Conservation (phyloP, 768 basidiomycete species). For the Amyloporia xantha region DNA sequence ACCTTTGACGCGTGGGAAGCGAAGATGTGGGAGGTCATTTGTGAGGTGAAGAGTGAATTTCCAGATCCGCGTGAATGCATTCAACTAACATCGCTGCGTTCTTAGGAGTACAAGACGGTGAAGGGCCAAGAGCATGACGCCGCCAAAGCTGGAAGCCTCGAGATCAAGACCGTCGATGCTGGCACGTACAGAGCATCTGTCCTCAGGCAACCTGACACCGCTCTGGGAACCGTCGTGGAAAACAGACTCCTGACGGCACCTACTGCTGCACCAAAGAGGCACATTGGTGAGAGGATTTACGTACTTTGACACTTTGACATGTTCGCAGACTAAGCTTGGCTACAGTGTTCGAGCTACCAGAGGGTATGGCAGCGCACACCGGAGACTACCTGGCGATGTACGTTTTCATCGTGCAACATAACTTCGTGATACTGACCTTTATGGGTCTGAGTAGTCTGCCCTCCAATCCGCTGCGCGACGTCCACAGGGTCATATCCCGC, state of each 20-base stretch:
- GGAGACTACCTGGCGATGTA: conserved; percentile 45
- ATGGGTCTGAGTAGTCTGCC: conserved; percentile 26
- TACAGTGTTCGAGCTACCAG: conserved; percentile 35
- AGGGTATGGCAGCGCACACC: conserved; percentile 30
- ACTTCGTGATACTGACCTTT: not conserved
- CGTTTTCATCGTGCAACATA: conserved; percentile 7
- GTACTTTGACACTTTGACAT: not conserved
- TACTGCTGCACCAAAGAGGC: conserved; percentile 34
- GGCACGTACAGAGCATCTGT: conserved; percentile 28
- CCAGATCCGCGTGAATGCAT: not conserved
- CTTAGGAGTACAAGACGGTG: conserved; percentile 24
- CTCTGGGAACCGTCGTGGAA: conserved; percentile 33
- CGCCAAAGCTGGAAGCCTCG: conserved; percentile 12
- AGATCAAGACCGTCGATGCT: conserved; percentile 26
- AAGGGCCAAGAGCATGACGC: conserved; percentile 2
- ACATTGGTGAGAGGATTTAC: conserved; percentile 31
- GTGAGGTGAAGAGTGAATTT: conserved; percentile 20
- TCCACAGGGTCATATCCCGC: conserved; percentile 31
- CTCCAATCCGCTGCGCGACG: conserved; percentile 32
- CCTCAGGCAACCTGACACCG: conserved; percentile 33
- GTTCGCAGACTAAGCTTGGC: not conserved
- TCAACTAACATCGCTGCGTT: not conserved
- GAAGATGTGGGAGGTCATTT: conserved; percentile 31
- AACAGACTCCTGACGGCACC: conserved; percentile 34
- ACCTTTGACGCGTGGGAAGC: conserved; percentile 38